Conservation (phyloP, 805 yeast species). For the Hanseniaspora pseudoguilliermondii region DNA sequence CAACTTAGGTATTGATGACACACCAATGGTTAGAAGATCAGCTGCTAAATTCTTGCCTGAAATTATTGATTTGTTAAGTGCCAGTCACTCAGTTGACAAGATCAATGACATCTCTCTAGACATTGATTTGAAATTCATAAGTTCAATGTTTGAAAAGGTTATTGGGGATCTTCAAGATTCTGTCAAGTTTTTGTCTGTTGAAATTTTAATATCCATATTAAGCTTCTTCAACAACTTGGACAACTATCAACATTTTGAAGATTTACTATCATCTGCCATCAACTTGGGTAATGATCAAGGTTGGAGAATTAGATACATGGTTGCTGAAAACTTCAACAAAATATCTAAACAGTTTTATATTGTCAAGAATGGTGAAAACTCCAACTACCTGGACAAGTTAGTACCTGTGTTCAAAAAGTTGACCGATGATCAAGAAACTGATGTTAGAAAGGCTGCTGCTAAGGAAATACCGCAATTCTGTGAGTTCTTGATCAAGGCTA, state of each 20-base stretch:
- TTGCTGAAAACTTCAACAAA: conserved; percentile 80
- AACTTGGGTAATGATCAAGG: conserved; percentile 74
- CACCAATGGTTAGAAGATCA: conserved; percentile 95
- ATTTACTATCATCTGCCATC: conserved; percentile 51
- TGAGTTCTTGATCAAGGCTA: conserved; percentile 30
- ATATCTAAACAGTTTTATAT: conserved; percentile 51
- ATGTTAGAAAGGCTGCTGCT: conserved; percentile 88
- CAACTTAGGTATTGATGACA: conserved; percentile 72
- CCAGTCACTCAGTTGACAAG: conserved; percentile 1
- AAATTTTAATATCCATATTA: conserved; percentile 72
- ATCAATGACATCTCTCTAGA: conserved; percentile 36
- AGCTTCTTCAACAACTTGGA: conserved; percentile 47
- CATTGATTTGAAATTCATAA: conserved; percentile 62
- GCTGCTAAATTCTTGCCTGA: conserved; percentile 77
- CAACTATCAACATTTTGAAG: conserved; percentile 48
- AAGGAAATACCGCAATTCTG: conserved; percentile 76
- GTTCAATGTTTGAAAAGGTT: conserved; percentile 68
- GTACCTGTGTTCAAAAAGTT: conserved; percentile 53
- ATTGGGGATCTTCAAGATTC: conserved; percentile 86
- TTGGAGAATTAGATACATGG: conserved; percentile 97
- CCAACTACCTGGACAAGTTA: conserved; percentile 27
- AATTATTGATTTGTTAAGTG: conserved; percentile 48
- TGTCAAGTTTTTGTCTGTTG: conserved; percentile 80
- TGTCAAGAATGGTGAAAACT: conserved; percentile 40
- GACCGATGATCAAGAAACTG: conserved; percentile 89